Evolutionary conservation across 148 eudicot species (phyloP).

Genomic region (Heliamphora exappendiculata): DNA sequence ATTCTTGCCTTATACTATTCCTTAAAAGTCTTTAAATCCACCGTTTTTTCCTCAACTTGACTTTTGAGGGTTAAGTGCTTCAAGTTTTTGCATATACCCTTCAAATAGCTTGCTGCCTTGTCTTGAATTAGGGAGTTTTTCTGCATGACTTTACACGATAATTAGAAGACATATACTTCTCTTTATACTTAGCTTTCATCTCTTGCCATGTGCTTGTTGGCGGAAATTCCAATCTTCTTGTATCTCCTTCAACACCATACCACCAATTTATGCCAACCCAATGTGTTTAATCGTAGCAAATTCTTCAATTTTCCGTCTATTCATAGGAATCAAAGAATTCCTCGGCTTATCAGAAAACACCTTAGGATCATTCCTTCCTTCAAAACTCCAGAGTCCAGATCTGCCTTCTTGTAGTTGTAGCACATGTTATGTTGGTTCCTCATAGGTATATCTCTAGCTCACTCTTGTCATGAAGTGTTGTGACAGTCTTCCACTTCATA

Average conservation of each 20-base stretch:
- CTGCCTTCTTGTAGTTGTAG: not conserved
- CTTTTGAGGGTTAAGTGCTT: not conserved
- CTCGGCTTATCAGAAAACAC: not conserved
- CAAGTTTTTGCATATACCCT: not conserved
- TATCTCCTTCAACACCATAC: not conserved
- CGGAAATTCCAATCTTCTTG: not conserved
- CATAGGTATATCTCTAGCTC: no score
- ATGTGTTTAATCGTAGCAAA: not conserved
- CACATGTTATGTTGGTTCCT: not conserved
- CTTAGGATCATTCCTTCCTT: not conserved
- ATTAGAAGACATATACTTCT: not conserved
- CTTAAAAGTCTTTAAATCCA: no score
- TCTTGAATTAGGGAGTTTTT: not conserved
- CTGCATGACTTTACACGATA: no score
- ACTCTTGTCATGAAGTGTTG: no score
- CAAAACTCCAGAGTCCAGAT: not conserved
- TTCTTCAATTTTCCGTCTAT: not conserved
- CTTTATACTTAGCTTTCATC: not conserved
- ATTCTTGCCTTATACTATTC: no score
- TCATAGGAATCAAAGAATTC: not conserved
- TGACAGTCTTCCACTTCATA: not conserved
- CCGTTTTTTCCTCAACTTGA: no score
- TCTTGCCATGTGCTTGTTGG: not conserved
- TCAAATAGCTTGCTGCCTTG: not conserved
- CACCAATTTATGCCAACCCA: not conserved